phyloP scores from a whole-genome alignment of 768 basidiomycete species.

The Flagelloscypha sp. region DNA sequence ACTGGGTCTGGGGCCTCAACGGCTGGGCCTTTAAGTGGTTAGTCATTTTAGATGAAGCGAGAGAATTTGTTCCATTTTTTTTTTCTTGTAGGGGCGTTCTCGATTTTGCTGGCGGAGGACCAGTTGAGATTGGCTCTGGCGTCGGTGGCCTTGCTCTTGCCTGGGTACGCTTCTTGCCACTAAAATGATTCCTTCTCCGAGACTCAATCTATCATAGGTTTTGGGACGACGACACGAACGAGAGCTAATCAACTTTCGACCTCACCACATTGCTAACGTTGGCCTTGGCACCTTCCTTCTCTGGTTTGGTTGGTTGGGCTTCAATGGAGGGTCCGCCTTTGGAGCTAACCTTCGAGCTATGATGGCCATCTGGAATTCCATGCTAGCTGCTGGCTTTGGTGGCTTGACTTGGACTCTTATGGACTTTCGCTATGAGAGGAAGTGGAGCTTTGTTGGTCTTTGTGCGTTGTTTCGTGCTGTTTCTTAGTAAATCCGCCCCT shows the following conservation, averaged over 20 bases:
- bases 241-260: slow-evolving; percentile 72
- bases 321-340: slow-evolving; percentile 86
- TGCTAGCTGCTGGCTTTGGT: slow-evolving; percentile 75
- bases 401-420: slow-evolving; percentile 78
- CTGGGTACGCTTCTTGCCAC: no score
- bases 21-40: slow-evolving; percentile 84
- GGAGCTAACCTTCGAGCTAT: slow-evolving; percentile 83
- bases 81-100: no score
- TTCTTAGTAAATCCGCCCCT: no score
- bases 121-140: slow-evolving; percentile 83
- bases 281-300: slow-evolving; percentile 78
- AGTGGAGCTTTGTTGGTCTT: slow-evolving; percentile 87
- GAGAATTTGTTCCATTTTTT: no score
- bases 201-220: no score
- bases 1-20: slow-evolving; percentile 73
- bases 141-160: slow-evolving; percentile 80
- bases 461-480: slow-evolving; percentile 38
- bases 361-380: slow-evolving; percentile 82
- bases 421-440: slow-evolving; percentile 72
- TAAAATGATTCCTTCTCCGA: no score
- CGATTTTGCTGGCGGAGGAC: slow-evolving; percentile 86
- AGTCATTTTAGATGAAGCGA: no score
- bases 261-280: slow-evolving; percentile 82
- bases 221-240: slow-evolving; percentile 73
- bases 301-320: slow-evolving; percentile 86